Conservation (phyloP, 140 eudicot genomes). For the Oenanthe javanica region DNA sequence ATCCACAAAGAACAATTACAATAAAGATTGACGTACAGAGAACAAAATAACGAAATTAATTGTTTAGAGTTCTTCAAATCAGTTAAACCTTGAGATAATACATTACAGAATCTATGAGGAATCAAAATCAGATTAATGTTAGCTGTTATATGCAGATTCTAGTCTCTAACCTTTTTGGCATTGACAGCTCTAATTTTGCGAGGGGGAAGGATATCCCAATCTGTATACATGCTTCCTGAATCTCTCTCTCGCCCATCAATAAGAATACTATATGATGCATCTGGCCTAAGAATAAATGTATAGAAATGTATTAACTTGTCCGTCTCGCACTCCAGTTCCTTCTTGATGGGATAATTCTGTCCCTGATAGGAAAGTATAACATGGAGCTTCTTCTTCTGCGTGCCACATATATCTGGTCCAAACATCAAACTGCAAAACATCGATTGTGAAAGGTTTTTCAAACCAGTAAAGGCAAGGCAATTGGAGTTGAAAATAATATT, state of each 20-base stretch:
- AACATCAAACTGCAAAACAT: conserved; percentile 70
- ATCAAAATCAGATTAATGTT: not conserved
- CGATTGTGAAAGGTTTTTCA: not conserved
- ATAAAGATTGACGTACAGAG: not conserved
- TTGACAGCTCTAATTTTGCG: conserved; percentile 64
- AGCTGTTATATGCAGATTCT: not conserved
- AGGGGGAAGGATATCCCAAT: conserved; percentile 98
- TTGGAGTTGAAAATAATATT: not conserved
- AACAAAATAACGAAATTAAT: not conserved
- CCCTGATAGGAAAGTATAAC: conserved; percentile 87
- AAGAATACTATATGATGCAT: conserved; percentile 73
- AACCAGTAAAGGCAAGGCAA: not conserved
- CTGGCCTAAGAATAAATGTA: conserved; percentile 89
- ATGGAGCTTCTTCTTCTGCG: conserved; percentile 96
- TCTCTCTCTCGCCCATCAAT: conserved; percentile 94
- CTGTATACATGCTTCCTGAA: conserved; percentile 96
- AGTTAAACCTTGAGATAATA: not conserved
- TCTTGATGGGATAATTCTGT: conserved; percentile 92
- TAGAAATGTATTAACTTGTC: conserved; percentile 96
- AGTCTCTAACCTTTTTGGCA: conserved; percentile 70
- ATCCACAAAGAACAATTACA: not conserved
- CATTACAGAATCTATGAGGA: not conserved
- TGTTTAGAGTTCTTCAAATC: not conserved
- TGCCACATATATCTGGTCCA: conserved; percentile 97
- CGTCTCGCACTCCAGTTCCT: conserved; percentile 87